Evolutionary conservation across 352 stramenopile genomes (phyloP).

Genomic region (Phytophthora rubi): DNA sequence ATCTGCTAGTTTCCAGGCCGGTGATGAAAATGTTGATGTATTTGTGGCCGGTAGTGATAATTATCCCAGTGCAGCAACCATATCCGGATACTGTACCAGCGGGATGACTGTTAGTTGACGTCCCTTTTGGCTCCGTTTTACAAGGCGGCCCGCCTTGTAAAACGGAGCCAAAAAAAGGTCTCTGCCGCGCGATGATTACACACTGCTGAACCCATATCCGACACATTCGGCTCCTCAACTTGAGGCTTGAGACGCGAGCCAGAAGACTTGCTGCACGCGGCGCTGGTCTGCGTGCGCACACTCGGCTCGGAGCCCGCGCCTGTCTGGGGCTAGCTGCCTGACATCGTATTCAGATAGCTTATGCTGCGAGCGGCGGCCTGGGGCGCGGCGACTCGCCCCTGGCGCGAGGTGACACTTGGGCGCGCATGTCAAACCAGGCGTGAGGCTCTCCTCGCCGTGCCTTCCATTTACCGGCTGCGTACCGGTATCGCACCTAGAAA

Average conservation of each 20-base stretch:
- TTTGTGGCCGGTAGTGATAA: too few relatives aligned
- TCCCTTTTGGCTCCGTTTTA: constrained; percentile 1
- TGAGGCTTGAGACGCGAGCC: background rate
- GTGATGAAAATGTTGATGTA: too few relatives aligned
- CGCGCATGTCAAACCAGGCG: constrained; percentile 4
- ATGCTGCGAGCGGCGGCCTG: background rate
- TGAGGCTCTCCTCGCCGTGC: too few relatives aligned
- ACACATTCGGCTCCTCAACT: background rate
- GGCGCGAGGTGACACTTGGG: background rate
- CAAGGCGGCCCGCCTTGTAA: constrained; percentile 6
- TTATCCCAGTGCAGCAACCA: too few relatives aligned
- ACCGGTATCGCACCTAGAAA: constrained; percentile 2
- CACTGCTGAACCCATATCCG: constrained; percentile 24
- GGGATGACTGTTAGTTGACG: too few relatives aligned
- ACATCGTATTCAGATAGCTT: background rate
- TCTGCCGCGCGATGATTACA: constrained; percentile 17
- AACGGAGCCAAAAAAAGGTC: constrained; percentile 1
- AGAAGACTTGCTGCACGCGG: background rate
- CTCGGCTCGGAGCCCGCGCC: background rate
- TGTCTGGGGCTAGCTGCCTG: background rate
- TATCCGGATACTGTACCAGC: too few relatives aligned
- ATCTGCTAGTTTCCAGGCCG: too few relatives aligned
- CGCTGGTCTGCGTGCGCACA: background rate
- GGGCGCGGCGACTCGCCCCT: background rate
- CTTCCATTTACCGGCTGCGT: background rate